These are phyloP conservation scores for Bipolaris cookei DNA, from an alignment of 2,329 filamentous ascomycete genomes.

Conservation along the genomic window DNA sequence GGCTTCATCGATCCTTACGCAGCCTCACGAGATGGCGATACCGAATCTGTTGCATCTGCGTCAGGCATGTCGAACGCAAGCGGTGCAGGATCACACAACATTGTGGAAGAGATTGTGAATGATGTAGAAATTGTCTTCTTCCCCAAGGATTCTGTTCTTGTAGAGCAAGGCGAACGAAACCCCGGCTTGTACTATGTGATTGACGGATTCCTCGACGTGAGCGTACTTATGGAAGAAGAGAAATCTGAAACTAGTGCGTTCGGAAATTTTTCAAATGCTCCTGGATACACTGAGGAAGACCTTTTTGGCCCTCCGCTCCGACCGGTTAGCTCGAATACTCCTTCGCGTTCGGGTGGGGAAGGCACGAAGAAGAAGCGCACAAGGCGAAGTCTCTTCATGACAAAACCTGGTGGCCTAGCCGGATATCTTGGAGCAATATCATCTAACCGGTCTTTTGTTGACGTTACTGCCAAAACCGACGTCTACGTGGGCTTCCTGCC, in stretches of 20 bases:
- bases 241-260: slow-evolving; percentile 53
- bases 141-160: slow-evolving; percentile 88
- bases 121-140: slow-evolving; percentile 98
- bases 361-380: slow-evolving; percentile 56
- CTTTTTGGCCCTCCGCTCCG: slow-evolving; percentile 40
- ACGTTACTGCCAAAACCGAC: slow-evolving; percentile 96
- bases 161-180: slow-evolving; percentile 96
- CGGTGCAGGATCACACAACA: slow-evolving; percentile 67
- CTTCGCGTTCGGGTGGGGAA: slow-evolving; percentile 35
- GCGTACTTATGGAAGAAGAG: slow-evolving; percentile 75
- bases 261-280: slow-evolving; percentile 49
- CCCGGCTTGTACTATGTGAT: slow-evolving; percentile 97
- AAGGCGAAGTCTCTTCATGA: slow-evolving; percentile 80
- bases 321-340: slow-evolving; percentile 34
- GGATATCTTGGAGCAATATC: slow-evolving; percentile 95
- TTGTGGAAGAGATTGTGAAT: slow-evolving; percentile 81
- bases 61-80: slow-evolving; percentile 55
- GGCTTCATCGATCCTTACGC: slow-evolving; percentile 89
- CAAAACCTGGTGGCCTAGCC: slow-evolving; percentile 92
- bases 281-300: slow-evolving; percentile 46
- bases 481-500: slow-evolving; percentile 97
- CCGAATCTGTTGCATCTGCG: slow-evolving; percentile 75
- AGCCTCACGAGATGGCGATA: slow-evolving; percentile 77
- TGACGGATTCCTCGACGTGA: slow-evolving; percentile 94
- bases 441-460: slow-evolving; percentile 93